Evolutionary conservation across 441 rosid genomes (phyloP).

Genomic region (Adansonia rubrostipa): DNA sequence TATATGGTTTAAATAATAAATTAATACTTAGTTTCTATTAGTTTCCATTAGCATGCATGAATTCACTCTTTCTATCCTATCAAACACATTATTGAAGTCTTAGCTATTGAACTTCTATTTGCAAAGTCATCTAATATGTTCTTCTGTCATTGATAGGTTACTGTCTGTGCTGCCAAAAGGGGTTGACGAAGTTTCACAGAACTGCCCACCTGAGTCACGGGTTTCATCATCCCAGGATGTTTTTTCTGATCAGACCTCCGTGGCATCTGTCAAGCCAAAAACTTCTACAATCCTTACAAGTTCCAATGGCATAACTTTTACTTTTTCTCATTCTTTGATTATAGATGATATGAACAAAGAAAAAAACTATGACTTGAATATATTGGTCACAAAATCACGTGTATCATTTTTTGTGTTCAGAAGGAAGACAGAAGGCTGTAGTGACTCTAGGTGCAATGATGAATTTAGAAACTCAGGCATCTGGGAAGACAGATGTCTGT

Average conservation of each 20-base stretch:
- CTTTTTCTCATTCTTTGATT: neutral
- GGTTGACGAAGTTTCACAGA: slow-evolving; percentile 39
- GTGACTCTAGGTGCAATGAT: slow-evolving; percentile 23
- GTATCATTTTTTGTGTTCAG: slow-evolving; percentile 22
- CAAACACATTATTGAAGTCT: neutral
- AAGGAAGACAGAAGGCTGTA: slow-evolving; percentile 21
- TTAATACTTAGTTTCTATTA: neutral
- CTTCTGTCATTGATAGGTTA: slow-evolving; percentile 32
- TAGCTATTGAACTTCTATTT: slow-evolving; percentile 1
- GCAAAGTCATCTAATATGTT: neutral
- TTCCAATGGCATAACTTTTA: slow-evolving; percentile 39
- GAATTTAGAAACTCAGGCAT: slow-evolving; percentile 25
- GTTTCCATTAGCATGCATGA: no score
- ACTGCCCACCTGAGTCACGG: slow-evolving; percentile 37
- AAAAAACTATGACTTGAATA: no score
- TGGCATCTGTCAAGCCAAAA: neutral
- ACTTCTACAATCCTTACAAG: slow-evolving; percentile 25
- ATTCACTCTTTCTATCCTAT: no score
- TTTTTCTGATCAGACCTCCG: slow-evolving; percentile 30
- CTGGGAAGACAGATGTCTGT: slow-evolving; percentile 41
- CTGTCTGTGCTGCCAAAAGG: slow-evolving; percentile 33
- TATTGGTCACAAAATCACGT: slow-evolving; percentile 8
- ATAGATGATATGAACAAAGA: neutral
- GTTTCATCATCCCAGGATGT: slow-evolving; percentile 44
- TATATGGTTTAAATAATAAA: neutral